phyloP scores from a whole-genome alignment of 2,329 filamentous ascomycete species.

The Teratosphaeria pseudoeucalypti region DNA sequence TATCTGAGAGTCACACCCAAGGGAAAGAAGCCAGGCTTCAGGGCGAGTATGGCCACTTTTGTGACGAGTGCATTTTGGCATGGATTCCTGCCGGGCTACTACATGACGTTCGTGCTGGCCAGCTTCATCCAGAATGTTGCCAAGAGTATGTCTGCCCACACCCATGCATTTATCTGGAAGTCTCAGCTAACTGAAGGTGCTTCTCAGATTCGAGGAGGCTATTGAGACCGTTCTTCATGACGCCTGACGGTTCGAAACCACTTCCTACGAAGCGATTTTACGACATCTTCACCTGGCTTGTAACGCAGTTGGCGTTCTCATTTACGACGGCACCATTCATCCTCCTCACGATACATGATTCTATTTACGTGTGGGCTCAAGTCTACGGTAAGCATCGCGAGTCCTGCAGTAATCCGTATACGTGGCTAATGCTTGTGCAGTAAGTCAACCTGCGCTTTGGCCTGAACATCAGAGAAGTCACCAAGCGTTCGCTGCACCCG shows the following conservation, averaged over 20 bases:
- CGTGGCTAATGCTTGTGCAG: background rate
- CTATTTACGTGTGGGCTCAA: conserved; percentile 60
- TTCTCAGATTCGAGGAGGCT: conserved; percentile 71
- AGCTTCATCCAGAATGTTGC: conserved; percentile 87
- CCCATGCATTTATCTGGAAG: background rate
- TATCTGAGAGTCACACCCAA: conserved; percentile 91
- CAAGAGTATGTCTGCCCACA: conserved; percentile 60
- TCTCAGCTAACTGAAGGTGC: background rate
- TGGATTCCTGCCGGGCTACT: conserved; percentile 95
- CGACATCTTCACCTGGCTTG: conserved; percentile 63
- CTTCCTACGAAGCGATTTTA: conserved; percentile 73
- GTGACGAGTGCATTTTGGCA: conserved; percentile 94
- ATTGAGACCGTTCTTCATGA: conserved; percentile 84
- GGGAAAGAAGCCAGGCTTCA: conserved; percentile 92
- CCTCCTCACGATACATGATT: conserved; percentile 61
- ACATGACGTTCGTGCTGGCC: conserved; percentile 78
- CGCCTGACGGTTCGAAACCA: conserved; percentile 59
- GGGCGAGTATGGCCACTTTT: conserved; percentile 88
- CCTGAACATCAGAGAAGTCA: background rate
- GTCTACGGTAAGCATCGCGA: background rate
- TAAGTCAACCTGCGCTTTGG: background rate
- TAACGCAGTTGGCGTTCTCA: conserved; percentile 72
- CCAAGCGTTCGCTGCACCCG: background rate
- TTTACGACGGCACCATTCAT: conserved; percentile 81
- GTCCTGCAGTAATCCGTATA: background rate